Percentiles rank a stretch among this genome's conserved stretches.
Conservation (phyloP, 768 basidiomycete species). For the Serendipita sp. region DNA sequence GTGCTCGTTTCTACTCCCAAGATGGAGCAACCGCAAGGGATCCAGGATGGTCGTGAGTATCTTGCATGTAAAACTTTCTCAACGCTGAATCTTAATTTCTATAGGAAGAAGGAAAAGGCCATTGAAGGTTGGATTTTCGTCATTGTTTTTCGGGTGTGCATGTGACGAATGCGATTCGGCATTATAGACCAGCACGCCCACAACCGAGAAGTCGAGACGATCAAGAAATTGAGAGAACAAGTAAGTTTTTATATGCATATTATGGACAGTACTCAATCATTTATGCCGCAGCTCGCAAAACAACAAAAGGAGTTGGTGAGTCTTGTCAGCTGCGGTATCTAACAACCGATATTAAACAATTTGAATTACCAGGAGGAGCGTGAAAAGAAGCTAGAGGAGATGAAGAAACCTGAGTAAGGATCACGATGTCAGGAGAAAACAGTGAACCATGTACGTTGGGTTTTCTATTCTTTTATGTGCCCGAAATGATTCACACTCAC, state of each 20-base stretch:
- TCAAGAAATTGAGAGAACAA: conserved; percentile 41
- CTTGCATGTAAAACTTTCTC: not conserved
- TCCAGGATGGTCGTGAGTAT: conserved; percentile 3
- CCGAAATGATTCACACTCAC: not conserved
- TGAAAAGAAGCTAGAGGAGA: not conserved
- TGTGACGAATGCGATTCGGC: conserved; percentile 7
- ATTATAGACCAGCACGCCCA: conserved; percentile 46
- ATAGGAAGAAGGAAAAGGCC: conserved; percentile 58
- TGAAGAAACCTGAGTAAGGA: not conserved
- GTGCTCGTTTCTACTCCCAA: not conserved
- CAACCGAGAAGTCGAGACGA: conserved; percentile 37
- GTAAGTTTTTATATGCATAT: conserved; percentile 21
- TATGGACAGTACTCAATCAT: not conserved
- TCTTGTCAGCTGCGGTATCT: not conserved
- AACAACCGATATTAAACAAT: not conserved
- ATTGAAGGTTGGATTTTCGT: conserved; percentile 35
- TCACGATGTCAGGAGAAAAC: too few relatives aligned
- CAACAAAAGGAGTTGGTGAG: not conserved
- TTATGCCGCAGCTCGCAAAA: not conserved
- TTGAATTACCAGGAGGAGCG: not conserved
- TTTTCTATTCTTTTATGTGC: not conserved
- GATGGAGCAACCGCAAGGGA: not conserved
- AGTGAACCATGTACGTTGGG: not conserved
- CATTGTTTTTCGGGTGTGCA: not conserved
- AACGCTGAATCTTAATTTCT: conserved; percentile 5